A percentile compares a stretch with the other conserved stretches of the same genome.
Conservation (phyloP, 305 asterid species). For the Caryopteris hybrid region DNA sequence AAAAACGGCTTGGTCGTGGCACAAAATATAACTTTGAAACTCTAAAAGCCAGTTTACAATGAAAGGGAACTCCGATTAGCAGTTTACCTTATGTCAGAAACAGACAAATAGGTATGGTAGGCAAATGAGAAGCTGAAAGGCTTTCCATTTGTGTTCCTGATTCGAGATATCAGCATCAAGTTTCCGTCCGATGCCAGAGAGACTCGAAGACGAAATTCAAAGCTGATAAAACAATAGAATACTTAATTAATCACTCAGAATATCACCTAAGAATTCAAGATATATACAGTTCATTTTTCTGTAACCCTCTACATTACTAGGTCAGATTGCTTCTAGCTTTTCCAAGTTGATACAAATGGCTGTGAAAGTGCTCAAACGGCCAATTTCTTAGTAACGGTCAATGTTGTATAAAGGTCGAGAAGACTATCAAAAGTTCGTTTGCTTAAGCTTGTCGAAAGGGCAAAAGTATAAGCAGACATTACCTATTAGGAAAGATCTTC, state of each 20-base stretch:
- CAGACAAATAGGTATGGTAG: constrained; percentile 68
- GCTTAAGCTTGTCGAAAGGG: too few species aligned
- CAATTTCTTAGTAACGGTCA: too few species aligned
- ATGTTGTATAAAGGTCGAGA: too few species aligned
- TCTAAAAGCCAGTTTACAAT: not conserved
- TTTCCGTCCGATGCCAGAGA: constrained; percentile 69
- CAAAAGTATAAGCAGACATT: not conserved
- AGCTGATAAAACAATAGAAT: constrained; percentile 33
- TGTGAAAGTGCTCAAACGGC: too few species aligned
- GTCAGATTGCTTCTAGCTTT: not conserved
- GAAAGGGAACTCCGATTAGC: not conserved
- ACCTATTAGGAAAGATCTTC: constrained; percentile 84
- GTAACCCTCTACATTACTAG: not conserved
- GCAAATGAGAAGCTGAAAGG: constrained; percentile 88
- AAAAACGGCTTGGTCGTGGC: not conserved
- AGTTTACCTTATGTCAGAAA: constrained; percentile 83
- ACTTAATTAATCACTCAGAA: not conserved
- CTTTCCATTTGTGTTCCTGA: constrained; percentile 78
- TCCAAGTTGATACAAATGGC: too few species aligned
- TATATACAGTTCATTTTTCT: not conserved
- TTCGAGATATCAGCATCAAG: constrained; percentile 68
- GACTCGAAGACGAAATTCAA: constrained; percentile 78
- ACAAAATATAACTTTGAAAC: too few species aligned
- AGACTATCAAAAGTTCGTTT: too few species aligned
- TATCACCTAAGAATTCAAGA: not conserved